phyloP scores from a whole-genome alignment of 345 rosid genomes.

The Eucalyptus rudis region DNA sequence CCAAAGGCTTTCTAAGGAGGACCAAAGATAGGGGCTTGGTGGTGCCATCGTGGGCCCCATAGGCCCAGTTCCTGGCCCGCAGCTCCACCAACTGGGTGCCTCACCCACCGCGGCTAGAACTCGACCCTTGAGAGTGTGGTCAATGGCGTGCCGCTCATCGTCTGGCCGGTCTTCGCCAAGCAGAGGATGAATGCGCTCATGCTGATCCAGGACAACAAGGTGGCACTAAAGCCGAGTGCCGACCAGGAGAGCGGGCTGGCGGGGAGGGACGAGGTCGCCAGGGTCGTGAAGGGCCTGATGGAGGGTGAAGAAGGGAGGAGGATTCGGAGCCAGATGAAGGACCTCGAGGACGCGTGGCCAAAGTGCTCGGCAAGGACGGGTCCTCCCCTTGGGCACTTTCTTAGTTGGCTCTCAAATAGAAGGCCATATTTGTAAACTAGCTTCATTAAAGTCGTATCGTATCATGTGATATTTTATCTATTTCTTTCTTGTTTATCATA shows the following conservation, averaged over 20 bases:
- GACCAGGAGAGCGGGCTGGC: conserved; percentile 28
- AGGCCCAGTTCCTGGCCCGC: conserved; percentile 52
- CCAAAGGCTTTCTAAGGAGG: conserved; percentile 49
- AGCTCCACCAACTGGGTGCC: conserved; percentile 54
- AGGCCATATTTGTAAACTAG: neutral
- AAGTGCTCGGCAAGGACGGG: conserved; percentile 30
- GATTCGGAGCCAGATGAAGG: conserved; percentile 41
- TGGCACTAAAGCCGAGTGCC: conserved; percentile 26
- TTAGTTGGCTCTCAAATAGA: conserved; percentile 41
- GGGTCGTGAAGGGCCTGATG: conserved; percentile 40
- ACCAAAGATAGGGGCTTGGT: conserved; percentile 44
- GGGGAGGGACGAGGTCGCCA: conserved; percentile 37
- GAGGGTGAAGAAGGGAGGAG: conserved; percentile 73
- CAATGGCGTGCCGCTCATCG: conserved; percentile 66
- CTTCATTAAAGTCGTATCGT: neutral
- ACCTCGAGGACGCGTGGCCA: conserved; percentile 36
- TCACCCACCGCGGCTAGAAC: conserved; percentile 89
- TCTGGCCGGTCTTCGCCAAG: conserved; percentile 82
- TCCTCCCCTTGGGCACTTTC: conserved; percentile 40
- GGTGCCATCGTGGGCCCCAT: conserved; percentile 78
- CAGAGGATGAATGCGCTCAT: conserved; percentile 74
- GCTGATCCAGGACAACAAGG: conserved; percentile 27
- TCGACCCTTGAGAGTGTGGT: conserved; percentile 68
- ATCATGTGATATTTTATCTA: neutral
- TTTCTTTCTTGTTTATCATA: neutral